phyloP scores from a whole-genome alignment of 2,329 filamentous ascomycete species.

The Salinomyces thailandicus region DNA sequence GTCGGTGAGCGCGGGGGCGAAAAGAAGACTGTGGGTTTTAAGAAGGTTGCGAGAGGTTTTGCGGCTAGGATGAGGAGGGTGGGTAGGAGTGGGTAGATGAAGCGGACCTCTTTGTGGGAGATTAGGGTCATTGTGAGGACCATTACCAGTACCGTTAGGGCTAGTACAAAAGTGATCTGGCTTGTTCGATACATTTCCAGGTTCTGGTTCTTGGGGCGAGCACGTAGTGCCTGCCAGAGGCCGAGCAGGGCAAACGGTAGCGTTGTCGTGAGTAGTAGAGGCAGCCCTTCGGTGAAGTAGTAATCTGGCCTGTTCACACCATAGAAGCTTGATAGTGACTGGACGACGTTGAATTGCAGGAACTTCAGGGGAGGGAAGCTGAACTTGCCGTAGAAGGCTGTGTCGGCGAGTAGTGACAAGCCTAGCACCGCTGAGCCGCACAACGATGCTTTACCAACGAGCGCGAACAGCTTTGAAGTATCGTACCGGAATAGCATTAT shows the following conservation, averaged over 20 bases:
- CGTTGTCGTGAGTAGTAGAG: conserved; percentile 72
- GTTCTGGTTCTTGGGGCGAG: conserved; percentile 13
- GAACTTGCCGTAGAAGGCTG: conserved; percentile 72
- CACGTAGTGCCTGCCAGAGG: conserved; percentile 42
- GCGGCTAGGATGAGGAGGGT: conserved; percentile 74
- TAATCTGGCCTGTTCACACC: conserved; percentile 86
- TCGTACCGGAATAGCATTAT: conserved; percentile 41
- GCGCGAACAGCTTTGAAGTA: conserved; percentile 10
- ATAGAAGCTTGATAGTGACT: conserved; percentile 85
- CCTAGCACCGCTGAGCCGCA: conserved; percentile 47
- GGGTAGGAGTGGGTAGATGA: conserved; percentile 86
- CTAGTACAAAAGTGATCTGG: conserved; percentile 38
- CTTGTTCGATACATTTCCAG: conserved; percentile 9
- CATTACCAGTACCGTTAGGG: conserved; percentile 48
- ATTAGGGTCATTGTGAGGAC: conserved; percentile 60
- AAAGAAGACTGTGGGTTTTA: conserved; percentile 40
- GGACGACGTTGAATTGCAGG: conserved; percentile 80
- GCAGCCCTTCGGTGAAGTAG: conserved; percentile 81
- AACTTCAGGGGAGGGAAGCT: conserved; percentile 81
- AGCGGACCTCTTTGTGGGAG: conserved; percentile 93
- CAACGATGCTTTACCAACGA: conserved; percentile 9
- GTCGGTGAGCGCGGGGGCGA: conserved; percentile 11
- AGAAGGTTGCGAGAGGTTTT: conserved; percentile 54
- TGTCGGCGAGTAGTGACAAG: conserved; percentile 58
- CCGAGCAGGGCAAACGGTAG: conserved; percentile 65